Conservation (phyloP, 2,329 filamentous ascomycete genomes). For the Penicillium hesseltinei region DNA sequence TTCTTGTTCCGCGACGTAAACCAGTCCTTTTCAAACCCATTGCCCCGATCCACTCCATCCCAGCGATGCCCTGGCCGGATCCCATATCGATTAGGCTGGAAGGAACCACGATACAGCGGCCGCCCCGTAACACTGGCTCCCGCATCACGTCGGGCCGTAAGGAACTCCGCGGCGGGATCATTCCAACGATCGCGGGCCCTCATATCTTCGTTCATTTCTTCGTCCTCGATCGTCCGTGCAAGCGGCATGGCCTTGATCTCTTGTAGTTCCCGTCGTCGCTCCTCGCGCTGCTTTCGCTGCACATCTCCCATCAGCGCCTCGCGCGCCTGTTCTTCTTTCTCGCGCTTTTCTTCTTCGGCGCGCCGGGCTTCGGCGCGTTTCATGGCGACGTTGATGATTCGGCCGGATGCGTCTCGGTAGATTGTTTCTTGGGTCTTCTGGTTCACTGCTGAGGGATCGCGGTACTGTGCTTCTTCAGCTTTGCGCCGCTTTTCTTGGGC, state of each 20-base stretch:
- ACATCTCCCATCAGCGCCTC: conserved; percentile 80
- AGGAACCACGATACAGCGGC: conserved; percentile 74
- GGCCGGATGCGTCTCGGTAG: conserved; percentile 89
- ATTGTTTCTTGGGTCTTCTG: conserved; percentile 72
- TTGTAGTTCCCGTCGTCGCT: conserved; percentile 65
- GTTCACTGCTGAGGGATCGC: conserved; percentile 40
- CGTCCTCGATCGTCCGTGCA: conserved; percentile 79
- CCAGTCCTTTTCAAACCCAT: conserved; percentile 89
- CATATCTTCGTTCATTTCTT: conserved; percentile 78
- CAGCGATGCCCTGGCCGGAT: conserved; percentile 90
- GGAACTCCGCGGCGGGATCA: conserved; percentile 83
- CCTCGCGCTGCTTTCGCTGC: conserved; percentile 67
- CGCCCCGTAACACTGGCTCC: conserved; percentile 53
- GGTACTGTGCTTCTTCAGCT: conserved; percentile 43
- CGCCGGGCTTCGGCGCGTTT: conserved; percentile 81
- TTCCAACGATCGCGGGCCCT: conserved; percentile 81
- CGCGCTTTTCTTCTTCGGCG: conserved; percentile 69
- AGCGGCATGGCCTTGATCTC: conserved; percentile 82
- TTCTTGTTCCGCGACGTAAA: conserved; percentile 82
- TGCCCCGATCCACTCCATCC: conserved; percentile 94
- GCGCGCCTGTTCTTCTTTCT: conserved; percentile 63
- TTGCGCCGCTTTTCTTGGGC: conserved; percentile 58
- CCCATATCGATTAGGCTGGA: conserved; percentile 87
- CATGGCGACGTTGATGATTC: conserved; percentile 91
- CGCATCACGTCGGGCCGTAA: conserved; percentile 53